Percentiles rank a stretch among this genome's conserved stretches.
These are phyloP conservation scores for Solanum rostratum DNA, from an alignment of 257 asterid genomes.

Conservation along the genomic window DNA sequence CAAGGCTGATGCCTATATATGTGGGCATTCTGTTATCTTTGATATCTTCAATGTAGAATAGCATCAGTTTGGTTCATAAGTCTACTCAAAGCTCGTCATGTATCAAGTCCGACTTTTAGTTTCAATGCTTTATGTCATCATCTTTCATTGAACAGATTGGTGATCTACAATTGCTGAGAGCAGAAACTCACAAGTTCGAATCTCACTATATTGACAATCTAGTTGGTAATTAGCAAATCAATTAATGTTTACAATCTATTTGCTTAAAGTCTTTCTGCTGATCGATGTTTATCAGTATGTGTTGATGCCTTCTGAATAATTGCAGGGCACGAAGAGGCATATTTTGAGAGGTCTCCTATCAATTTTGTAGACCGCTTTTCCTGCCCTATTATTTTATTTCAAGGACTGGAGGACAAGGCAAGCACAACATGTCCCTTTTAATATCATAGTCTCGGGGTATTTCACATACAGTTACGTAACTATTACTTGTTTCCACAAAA, in stretches of 20 bases:
- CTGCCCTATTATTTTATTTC: conserved; percentile 63
- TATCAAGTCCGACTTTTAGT: background rate
- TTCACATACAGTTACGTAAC: background rate
- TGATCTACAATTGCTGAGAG: conserved; percentile 60
- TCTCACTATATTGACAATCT: conserved; percentile 82
- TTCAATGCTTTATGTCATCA: background rate
- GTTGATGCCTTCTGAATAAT: background rate
- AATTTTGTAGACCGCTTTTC: conserved; percentile 52
- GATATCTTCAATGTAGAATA: background rate
- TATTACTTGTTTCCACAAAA: background rate
- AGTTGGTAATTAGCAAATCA: conserved; percentile 42
- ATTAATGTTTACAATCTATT: background rate
- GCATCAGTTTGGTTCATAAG: background rate
- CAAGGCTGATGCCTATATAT: background rate
- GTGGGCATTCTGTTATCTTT: background rate
- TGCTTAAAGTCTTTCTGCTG: background rate
- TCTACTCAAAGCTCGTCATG: background rate
- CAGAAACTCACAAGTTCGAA: conserved; percentile 83
- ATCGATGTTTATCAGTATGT: background rate
- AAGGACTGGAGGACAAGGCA: conserved; percentile 95
- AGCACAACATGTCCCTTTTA: background rate
- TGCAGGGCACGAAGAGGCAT: conserved; percentile 42
- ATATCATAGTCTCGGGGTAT: background rate
- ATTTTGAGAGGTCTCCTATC: conserved; percentile 57
- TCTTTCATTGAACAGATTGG: conserved; percentile 51